Evolutionary conservation across 108 stramenopile genomes (phyloP).

Genomic region (Phaeodactylum tricornutum): DNA sequence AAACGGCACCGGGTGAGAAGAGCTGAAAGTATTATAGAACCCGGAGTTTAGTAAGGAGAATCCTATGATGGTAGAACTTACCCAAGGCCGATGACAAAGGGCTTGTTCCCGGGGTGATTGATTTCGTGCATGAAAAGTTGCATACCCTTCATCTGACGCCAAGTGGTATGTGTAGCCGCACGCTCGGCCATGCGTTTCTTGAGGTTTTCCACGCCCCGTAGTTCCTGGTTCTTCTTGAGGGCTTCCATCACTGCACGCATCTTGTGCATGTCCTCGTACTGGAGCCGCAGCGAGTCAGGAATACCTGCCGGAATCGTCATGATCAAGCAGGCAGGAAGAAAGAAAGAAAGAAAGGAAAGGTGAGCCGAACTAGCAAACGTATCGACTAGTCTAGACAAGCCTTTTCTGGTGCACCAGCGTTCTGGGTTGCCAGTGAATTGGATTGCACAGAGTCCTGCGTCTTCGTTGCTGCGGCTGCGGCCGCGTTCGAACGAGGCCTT

Average conservation of each 20-base stretch:
- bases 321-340: neutral
- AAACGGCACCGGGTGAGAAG: no score
- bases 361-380: no score
- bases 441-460: no score
- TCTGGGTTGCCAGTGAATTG: no score
- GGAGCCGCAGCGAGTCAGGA: neutral
- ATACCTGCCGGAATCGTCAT: neutral
- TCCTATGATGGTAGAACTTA: slow-evolving; percentile 21
- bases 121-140: slow-evolving; percentile 63
- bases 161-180: slow-evolving; percentile 51
- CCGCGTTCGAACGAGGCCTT: no score
- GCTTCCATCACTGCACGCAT: slow-evolving; percentile 2
- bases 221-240: slow-evolving; percentile 2
- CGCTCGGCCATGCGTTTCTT: slow-evolving; percentile 41
- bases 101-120: slow-evolving; percentile 59
- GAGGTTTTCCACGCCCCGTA: slow-evolving; percentile 2
- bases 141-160: slow-evolving; percentile 77
- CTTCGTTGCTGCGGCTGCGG: no score
- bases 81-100: slow-evolving; percentile 75
- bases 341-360: neutral
- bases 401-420: no score
- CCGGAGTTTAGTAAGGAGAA: neutral
- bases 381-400: no score
- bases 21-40: neutral
- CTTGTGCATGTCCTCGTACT: neutral